Base-by-base conservation (phyloP, 805 yeast genomes). In the Candida sakaeoensis region DNA sequence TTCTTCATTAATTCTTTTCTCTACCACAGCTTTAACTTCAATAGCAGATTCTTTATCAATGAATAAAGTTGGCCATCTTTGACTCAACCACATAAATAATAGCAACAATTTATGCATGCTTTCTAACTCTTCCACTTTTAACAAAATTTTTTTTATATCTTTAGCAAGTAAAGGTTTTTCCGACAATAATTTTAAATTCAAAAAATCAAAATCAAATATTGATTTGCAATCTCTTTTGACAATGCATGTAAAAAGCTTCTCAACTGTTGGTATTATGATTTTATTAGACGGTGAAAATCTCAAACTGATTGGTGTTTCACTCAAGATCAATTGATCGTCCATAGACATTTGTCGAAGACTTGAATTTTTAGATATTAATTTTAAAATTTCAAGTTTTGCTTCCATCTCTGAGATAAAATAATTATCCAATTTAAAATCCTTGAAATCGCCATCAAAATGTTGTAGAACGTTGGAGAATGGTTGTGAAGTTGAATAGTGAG, bases 31-130 rank as follows among this genome's bases (percentile, higher is more conserved):
- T 55, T 85, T 85, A 50, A 87, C 59, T 40, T 84, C 85, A 17
- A 60, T 57, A 0, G 95, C 95, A 34, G 87, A 75, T 43, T 81
- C 85, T 12, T 79, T 68, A 57, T 88, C 96, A 13, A 84, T 75
- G 50, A 89, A 86, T 37, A 79, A 72, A 22, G 82, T 79, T 1
- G 97, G 95, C 68, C 83, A 91, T 52, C 97, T 68, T 57, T 86
- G 90, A 40, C 85, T 74, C 45, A 91, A 68, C 99, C 99, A 91
- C 54, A 87, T 65, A 54, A 78, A 91, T 5, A 85, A 61, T 49
- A 80, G 72, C 13, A 86, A 70, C 33, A 77, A 63, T 47, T 79
- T 78, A 61, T 89, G 95, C 43, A 83, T 63, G 4, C 73, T 71
- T 55, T 89, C 97, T 15, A 81, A 61, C 19, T 27, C 7, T 18